A percentile compares a stretch with the other conserved stretches of the same genome.
phyloP scores from a whole-genome alignment of 2,329 filamentous ascomycete genomes.

The Aureobasidium melanogenum region DNA sequence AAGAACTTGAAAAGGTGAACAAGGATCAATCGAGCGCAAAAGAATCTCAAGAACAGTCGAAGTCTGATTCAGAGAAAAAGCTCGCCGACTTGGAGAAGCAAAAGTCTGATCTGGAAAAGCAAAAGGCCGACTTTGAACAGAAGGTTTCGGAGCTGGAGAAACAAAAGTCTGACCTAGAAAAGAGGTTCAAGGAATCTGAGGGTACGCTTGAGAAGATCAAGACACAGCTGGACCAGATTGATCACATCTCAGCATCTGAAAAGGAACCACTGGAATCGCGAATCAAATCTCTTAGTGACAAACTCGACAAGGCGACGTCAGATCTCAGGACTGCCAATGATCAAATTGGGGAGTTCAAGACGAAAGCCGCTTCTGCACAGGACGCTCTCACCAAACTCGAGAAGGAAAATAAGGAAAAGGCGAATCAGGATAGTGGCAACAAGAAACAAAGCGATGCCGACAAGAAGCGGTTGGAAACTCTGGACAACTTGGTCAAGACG shows the following conservation, averaged over 20 bases:
- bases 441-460: conserved; percentile 24
- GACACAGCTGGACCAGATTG: not conserved
- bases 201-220: not conserved
- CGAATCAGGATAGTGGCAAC: not conserved
- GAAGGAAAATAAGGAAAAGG: conserved; percentile 36
- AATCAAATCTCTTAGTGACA: conserved; percentile 28
- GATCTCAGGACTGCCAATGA: conserved; percentile 32
- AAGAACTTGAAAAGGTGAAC: not conserved
- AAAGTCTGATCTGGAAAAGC: conserved; percentile 3
- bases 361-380: conserved; percentile 21
- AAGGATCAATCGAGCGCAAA: not conserved
- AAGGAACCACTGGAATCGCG: conserved; percentile 3
- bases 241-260: not conserved
- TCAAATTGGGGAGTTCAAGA: not conserved
- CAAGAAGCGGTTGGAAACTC: conserved; percentile 44
- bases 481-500: conserved; percentile 47
- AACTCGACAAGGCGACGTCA: conserved; percentile 36
- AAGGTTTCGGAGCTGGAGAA: conserved; percentile 2
- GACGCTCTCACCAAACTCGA: conserved; percentile 27
- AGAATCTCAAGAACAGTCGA: not conserved
- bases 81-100: not conserved
- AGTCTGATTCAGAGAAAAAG: not conserved
- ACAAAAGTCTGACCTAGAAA: conserved; percentile 2
- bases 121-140: conserved; percentile 3
- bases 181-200: not conserved